Base-by-base conservation (phyloP, 352 stramenopile species). In the Pythium angustatum region DNA sequence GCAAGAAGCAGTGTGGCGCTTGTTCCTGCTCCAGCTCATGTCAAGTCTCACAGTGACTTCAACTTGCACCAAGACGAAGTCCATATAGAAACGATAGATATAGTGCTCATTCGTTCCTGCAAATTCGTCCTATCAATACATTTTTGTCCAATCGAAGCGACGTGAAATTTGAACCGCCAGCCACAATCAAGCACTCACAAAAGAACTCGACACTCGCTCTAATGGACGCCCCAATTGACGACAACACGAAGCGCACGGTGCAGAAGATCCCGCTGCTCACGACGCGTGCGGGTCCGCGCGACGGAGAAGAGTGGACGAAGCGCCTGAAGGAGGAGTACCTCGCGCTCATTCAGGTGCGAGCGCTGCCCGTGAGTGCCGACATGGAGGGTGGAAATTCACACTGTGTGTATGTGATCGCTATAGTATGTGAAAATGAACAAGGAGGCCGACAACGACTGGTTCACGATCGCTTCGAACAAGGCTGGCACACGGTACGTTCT, bases 371-470 rank as follows among this genome's bases (percentile, higher is more conserved):
- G 33, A 38, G 33, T 21, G 5, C 6, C 40, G 19, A 26, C n/a
- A n/a, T n/a, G n/a, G n/a, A n/a, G n/a, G n/a, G n/a, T n/a, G n/a
- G n/a, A n/a, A n/a, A n/a, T n/a, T n/a, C n/a, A n/a, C n/a, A n/a
- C n/a, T n/a, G n/a, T n/a, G n/a, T n/a, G n/a, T n/a, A n/a, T n/a
- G n/a, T n/a, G n/a, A 11, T 49, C 5, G 33, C 15, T n/a, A 22
- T 21, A 93, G 76, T 94, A 93, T 70, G 86, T 96, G 48, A 91
- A 92, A 60, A 88, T 88, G 72, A 96, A 96, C 78, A 96, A 96
- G 67, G 88, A 87, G 55, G 81, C 81, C 21, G 88, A 95, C 75
- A 93, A 93, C 62, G 88, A 96, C 72, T 96, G 88, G 88, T 96
- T 96, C 64, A 91, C 81, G 33, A 94, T 96, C 64, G 81, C 87